These are phyloP conservation scores for Rubus parviflorus DNA, from an alignment of 306 rosid species.

Conservation along the genomic window DNA sequence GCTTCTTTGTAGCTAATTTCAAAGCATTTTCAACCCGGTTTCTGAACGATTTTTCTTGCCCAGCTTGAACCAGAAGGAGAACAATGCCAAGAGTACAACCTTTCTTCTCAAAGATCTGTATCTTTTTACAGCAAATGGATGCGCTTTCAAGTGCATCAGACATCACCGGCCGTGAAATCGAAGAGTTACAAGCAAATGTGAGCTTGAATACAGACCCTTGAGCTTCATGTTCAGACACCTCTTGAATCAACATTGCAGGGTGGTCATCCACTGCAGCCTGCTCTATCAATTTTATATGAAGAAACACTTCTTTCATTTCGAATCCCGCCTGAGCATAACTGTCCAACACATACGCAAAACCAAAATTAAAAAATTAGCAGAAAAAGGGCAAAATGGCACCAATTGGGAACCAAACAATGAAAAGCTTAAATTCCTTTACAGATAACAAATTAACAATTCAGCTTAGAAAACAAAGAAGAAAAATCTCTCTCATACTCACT, in stretches of 20 bases:
- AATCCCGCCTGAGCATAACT: conserved; percentile 91
- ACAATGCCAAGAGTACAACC: conserved; percentile 75
- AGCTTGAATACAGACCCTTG: conserved; percentile 67
- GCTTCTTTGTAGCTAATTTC: conserved; percentile 67
- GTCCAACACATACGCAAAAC: conserved; percentile 23
- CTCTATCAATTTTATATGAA: conserved; percentile 82
- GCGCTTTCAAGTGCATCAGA: conserved; percentile 64
- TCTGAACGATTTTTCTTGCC: conserved; percentile 63
- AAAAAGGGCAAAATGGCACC: too few species aligned
- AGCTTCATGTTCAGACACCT: conserved; percentile 51
- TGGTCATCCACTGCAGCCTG: conserved; percentile 65
- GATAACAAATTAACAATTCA: too few species aligned
- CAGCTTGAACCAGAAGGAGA: conserved; percentile 55
- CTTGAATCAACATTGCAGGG: conserved; percentile 80
- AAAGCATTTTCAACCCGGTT: conserved; percentile 70
- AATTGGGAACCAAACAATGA: too few species aligned
- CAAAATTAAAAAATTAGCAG: background rate
- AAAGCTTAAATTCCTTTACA: too few species aligned
- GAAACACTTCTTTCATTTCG: conserved; percentile 87
- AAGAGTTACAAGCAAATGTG: conserved; percentile 81
- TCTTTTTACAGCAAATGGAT: conserved; percentile 75
- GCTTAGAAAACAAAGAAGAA: too few species aligned
- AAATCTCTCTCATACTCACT: too few species aligned
- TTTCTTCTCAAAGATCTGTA: conserved; percentile 92
- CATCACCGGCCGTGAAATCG: conserved; percentile 81